A percentile compares a stretch with the other conserved stretches of the same genome.
These are phyloP conservation scores for Tylopilus felleus DNA, from an alignment of 768 basidiomycete genomes.

Conservation along the genomic window DNA sequence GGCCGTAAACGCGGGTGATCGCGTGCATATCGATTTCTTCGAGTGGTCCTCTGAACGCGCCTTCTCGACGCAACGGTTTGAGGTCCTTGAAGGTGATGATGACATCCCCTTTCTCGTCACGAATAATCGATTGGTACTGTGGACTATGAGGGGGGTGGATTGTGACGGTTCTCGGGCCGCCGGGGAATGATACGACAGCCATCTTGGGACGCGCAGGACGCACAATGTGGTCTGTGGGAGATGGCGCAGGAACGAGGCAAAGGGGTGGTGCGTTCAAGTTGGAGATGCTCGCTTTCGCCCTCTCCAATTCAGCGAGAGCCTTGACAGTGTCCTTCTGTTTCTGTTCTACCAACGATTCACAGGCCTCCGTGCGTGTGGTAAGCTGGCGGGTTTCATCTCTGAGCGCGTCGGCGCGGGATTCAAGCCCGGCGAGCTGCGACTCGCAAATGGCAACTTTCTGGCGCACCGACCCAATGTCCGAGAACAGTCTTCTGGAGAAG, in stretches of 20 bases:
- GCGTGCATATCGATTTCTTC: conserved; percentile 6
- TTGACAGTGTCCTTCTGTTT: conserved; percentile 7
- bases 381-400: conserved; percentile 8
- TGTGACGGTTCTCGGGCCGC: conserved; percentile 20
- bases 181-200: conserved; percentile 18
- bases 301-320: conserved; percentile 3
- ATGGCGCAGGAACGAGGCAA: background rate
- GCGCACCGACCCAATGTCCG: conserved; percentile 6
- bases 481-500: conserved; percentile 3
- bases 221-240: background rate
- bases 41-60: conserved; percentile 16
- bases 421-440: conserved; percentile 5
- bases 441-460: conserved; percentile 10
- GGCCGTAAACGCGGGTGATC: conserved; percentile 12
- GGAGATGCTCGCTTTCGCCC: background rate
- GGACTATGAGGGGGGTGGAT: conserved; percentile 20
- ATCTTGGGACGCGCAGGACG: background rate
- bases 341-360: background rate
- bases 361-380: conserved; percentile 3
- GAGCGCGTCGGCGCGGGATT: background rate
- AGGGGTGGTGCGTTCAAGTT: background rate
- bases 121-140: conserved; percentile 10
- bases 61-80: conserved; percentile 18
- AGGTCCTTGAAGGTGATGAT: conserved; percentile 9
- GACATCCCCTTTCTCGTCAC: conserved; percentile 16